Conservation (phyloP, 257 asterid genomes). For the Pogostemon cablin region DNA sequence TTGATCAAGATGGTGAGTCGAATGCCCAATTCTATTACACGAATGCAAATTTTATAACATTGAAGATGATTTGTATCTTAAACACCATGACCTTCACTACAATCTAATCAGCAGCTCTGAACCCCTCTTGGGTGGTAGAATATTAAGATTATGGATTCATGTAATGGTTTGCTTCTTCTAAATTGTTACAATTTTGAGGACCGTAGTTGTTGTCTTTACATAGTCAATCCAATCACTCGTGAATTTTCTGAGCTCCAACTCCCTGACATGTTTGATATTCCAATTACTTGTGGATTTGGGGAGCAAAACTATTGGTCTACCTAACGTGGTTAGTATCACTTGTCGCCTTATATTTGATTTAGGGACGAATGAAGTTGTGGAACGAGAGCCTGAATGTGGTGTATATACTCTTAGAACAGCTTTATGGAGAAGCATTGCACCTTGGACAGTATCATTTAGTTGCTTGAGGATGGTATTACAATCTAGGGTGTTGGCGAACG, state of each 20-base stretch:
- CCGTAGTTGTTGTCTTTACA: background rate
- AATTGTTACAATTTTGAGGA: background rate
- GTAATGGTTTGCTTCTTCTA: background rate
- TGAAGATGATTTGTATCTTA: background rate
- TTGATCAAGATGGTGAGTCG: too few species aligned
- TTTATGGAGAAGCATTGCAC: background rate
- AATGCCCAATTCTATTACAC: too few species aligned
- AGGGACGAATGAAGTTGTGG: background rate
- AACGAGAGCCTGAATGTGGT: background rate
- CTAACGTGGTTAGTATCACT: background rate
- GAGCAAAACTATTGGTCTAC: background rate
- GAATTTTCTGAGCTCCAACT: background rate
- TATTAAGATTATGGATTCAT: background rate
- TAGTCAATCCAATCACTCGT: background rate
- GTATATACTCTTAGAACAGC: background rate
- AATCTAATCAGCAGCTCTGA: background rate
- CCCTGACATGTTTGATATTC: background rate
- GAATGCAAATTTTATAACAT: background rate
- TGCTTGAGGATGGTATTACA: background rate
- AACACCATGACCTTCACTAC: background rate
- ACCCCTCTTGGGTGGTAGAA: background rate
- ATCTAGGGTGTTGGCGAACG: background rate
- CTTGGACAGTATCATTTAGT: background rate
- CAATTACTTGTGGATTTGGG: slow-evolving; percentile 1
- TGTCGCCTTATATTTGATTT: background rate